Percentiles rank a stretch among this genome's conserved stretches.
Evolutionary conservation across 2,329 filamentous ascomycete species (phyloP).

Genomic region (Cytospora mali): DNA sequence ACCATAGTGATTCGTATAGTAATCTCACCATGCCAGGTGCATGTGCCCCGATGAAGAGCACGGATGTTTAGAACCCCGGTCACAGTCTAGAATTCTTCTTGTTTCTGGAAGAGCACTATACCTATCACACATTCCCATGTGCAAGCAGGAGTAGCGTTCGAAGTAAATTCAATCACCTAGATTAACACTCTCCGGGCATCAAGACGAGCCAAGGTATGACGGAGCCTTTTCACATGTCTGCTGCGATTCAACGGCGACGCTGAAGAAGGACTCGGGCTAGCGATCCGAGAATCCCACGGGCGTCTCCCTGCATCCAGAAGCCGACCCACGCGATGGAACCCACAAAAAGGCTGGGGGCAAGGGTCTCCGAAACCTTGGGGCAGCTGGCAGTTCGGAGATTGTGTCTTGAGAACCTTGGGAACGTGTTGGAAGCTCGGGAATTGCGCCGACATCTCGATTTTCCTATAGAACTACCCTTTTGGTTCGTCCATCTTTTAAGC

Average conservation of each 20-base stretch:
- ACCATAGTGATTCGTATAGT: conserved; percentile 4
- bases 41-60: conserved; percentile 1
- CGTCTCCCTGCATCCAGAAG: conserved; percentile 16
- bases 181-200: too few relatives aligned
- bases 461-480: too few relatives aligned
- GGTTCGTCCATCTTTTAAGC: too few relatives aligned
- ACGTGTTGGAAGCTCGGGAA: conserved; percentile 11
- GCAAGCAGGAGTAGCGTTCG: too few relatives aligned
- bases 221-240: neutral
- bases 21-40: conserved; percentile 6
- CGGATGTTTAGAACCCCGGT: neutral
- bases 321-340: conserved; percentile 2
- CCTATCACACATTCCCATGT: too few relatives aligned
- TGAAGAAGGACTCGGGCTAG: conserved; percentile 5
- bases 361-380: neutral
- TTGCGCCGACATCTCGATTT: conserved; percentile 13
- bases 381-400: too few relatives aligned
- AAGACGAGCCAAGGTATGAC: too few relatives aligned
- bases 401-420: too few relatives aligned
- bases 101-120: neutral
- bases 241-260: neutral
- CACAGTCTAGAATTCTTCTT: neutral
- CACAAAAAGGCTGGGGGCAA: conserved; percentile 6
- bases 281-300: conserved; percentile 3
- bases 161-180: too few relatives aligned